Base-by-base conservation (phyloP, 2,329 filamentous ascomycete species). In the Leptoxyphium fumago region DNA sequence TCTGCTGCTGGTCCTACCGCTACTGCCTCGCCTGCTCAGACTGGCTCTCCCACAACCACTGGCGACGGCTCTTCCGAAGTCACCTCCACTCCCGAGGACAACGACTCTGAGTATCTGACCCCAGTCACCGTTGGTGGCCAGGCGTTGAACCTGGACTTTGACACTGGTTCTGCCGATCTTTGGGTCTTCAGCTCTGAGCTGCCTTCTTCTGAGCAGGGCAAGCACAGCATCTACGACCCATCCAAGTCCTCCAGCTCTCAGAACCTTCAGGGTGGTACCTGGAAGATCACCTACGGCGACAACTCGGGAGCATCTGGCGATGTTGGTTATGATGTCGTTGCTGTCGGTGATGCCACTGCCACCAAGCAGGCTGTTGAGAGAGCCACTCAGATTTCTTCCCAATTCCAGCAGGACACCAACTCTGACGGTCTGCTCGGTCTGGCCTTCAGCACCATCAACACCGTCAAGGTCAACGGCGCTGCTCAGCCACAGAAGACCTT, bases 81-180 rank as follows among this genome's bases (percentile, higher is more conserved):
- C 43, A 65, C 74, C 28, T 78, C 80, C 43, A 78, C 74, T 26
- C 77, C 80, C 10, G 75, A 79, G 49, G 63, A 72, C 39, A 76
- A 78, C 52, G 82, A 83, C 55, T 69, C 74, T 40, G 77, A 84
- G 46, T 88, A 84, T 55, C 70, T 88, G 10, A 74, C 78, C 1
- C 78, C 79, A 0, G 77, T 85, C 43, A 71, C 59, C n/a, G 73
- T 86, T 49, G 82, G 82, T 47, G 78, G 77, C 5, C 81, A 85
- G 63, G 72, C 69, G 4, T 55, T 86, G 45, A 75, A 78, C 55
- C 64, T 86, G 58, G 76, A 84, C 59, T 83, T 86, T 56, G 82
- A 86, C 61, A 81, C 79, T n/a, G 82, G 82, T 45, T 84, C 80
- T 2, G 74, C 81, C 10, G 82, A 85, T 61, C 70, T 84, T 43